Conservation (phyloP, 2,329 filamentous ascomycete genomes). For the Myrmaecium sp. region DNA sequence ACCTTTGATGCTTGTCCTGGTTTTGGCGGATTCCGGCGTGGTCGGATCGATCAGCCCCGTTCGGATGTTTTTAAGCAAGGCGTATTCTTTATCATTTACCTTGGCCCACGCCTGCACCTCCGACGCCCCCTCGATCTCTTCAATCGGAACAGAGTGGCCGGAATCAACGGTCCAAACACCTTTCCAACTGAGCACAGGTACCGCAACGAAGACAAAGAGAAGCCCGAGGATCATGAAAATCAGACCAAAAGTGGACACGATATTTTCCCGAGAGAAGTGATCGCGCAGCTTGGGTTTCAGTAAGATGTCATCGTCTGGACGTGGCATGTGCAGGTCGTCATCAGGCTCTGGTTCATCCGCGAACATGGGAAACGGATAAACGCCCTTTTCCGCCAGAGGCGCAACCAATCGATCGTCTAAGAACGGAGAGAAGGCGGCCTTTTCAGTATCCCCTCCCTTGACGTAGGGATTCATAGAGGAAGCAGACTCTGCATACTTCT, state of each 20-base stretch:
- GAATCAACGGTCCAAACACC: constrained; percentile 24
- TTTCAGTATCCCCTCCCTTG: background rate
- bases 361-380: constrained; percentile 28
- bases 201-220: constrained; percentile 31
- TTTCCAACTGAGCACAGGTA: constrained; percentile 32
- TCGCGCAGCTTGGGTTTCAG: constrained; percentile 27
- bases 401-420: constrained; percentile 31
- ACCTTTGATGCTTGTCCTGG: constrained; percentile 27
- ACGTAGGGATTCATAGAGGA: background rate
- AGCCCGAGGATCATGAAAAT: constrained; percentile 30
- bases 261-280: constrained; percentile 26
- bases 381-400: constrained; percentile 25
- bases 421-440: constrained; percentile 18
- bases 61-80: constrained; percentile 31
- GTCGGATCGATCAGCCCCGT: constrained; percentile 34
- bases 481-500: constrained; percentile 10
- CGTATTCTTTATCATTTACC: constrained; percentile 31
- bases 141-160: constrained; percentile 21
- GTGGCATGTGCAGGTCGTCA: constrained; percentile 37
- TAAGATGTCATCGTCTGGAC: constrained; percentile 29
- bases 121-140: constrained; percentile 18
- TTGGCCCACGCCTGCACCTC: constrained; percentile 23
- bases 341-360: constrained; percentile 34
- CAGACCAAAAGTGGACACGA: constrained; percentile 26
- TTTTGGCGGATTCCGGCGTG: constrained; percentile 30